Evolutionary conservation across 1,284 basidiomycete genomes (phyloP).

Genomic region (Moniliella sp.): DNA sequence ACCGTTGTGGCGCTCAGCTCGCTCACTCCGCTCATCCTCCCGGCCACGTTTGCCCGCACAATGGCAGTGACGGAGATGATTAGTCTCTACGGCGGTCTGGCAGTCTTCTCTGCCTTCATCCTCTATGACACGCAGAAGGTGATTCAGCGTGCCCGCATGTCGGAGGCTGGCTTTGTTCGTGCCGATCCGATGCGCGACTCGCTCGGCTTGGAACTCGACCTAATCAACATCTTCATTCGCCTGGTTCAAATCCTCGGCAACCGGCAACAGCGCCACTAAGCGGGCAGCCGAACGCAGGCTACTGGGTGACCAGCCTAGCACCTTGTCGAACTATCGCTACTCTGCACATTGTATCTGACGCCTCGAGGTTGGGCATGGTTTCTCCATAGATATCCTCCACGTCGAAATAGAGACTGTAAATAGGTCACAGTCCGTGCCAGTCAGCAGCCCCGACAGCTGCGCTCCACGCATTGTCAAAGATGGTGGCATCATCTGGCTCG

Average conservation of each 20-base stretch:
- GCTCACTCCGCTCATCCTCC: slow-evolving; percentile 64
- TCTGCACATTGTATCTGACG: too few relatives aligned
- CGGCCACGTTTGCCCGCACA: slow-evolving; percentile 50
- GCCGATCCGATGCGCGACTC: slow-evolving; percentile 60
- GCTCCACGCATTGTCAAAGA: too few relatives aligned
- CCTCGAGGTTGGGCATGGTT: too few relatives aligned
- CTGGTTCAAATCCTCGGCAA: slow-evolving; percentile 57
- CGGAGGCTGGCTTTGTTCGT: slow-evolving; percentile 47
- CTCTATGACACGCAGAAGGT: slow-evolving; percentile 70
- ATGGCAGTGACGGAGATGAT: slow-evolving; percentile 57
- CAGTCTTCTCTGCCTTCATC: slow-evolving; percentile 65
- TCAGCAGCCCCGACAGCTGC: too few relatives aligned
- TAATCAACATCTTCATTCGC: slow-evolving; percentile 59
- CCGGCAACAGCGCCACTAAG: too few relatives aligned
- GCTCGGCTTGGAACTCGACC: slow-evolving; percentile 53
- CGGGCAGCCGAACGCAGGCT: too few relatives aligned
- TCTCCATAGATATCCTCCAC: too few relatives aligned
- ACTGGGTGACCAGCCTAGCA: too few relatives aligned
- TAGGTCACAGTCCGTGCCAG: too few relatives aligned
- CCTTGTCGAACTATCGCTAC: too few relatives aligned
- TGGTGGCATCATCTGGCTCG: too few relatives aligned
- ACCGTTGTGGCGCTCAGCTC: slow-evolving; percentile 65
- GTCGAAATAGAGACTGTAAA: too few relatives aligned
- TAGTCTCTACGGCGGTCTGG: slow-evolving; percentile 56
- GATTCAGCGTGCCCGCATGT: slow-evolving; percentile 51